Evolutionary conservation across 768 basidiomycete species (phyloP), one percentile per base, ranked within the genome.

Genomic region (Pleurotus salmoneostramineus): DNA sequence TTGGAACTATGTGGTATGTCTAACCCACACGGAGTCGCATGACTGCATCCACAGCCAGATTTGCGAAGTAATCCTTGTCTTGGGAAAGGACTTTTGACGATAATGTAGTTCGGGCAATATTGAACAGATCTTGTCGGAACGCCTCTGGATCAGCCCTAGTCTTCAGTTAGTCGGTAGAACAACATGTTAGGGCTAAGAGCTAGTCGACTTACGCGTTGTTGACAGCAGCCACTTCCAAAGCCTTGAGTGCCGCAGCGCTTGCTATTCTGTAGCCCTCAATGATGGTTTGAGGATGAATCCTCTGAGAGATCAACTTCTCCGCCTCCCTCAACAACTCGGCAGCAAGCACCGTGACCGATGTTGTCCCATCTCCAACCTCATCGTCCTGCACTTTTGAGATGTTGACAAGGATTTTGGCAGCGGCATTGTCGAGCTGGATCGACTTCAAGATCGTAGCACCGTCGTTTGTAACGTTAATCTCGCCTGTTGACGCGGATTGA

Each of bases 381-480:
- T 99, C 97, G 69, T 99, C 97, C 75, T 98, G 97, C n/a, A 98
- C 96, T 70, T 99, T 99, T 0, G 95, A 96, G 72, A 99, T 98
- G 74, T 99, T 98, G 66, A 99, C 97, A 56, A 99, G 83, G 71
- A 99, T 98, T 80, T 99, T 99, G 42, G 97, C 97, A 2, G 96
- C 96, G 4, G 97, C 93, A 70, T 99, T 98, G 74, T 99, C 97
- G 62, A 99, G 86, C 66, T 94, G 90, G 66, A 99, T 98, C 49
- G 92, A 88, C 71, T 98, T 98, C 58, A 99, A 83, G 66, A 98
- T 99, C 48, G 97, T 98, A 3, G 97, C 97, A 3, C 97, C 97
- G 71, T 99, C 97, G 73, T 99, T 99, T 8, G 97, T 99, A 50
- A 99, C 96, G 62, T 88, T 97, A 66, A 99, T 91, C 32, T 95